Percentiles rank a stretch among this genome's conserved stretches.
phyloP scores from a whole-genome alignment of 139 green algal genomes.

The Mychonastes homosphaera region DNA sequence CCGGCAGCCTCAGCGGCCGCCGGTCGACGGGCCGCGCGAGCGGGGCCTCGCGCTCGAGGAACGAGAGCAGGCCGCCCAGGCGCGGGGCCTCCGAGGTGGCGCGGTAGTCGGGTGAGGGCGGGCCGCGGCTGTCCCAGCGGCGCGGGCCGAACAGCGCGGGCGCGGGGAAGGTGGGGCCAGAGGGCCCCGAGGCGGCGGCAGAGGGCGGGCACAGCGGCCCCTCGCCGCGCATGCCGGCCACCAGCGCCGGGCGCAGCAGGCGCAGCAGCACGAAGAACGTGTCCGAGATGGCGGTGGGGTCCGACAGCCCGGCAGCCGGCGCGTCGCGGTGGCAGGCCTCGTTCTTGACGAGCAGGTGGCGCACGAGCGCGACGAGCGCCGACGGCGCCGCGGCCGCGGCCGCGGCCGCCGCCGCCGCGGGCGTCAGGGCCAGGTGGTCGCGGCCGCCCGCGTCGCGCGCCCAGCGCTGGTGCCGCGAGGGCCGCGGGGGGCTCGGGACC shows the following conservation, averaged over 20 bases:
- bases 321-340: conserved; percentile 45
- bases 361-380: conserved; percentile 43
- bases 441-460: too few relatives aligned
- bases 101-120: conserved; percentile 15
- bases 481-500: not conserved
- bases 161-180: conserved; percentile 25
- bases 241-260: conserved; percentile 39
- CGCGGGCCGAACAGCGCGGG: conserved; percentile 20
- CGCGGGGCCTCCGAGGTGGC: conserved; percentile 32
- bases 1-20: conserved; percentile 11
- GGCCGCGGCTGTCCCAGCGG: not conserved
- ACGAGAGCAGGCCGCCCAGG: conserved; percentile 52
- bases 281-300: conserved; percentile 59
- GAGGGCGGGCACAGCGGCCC: too few relatives aligned
- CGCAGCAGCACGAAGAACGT: conserved; percentile 61
- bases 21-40: conserved; percentile 7
- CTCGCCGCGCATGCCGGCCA: not conserved
- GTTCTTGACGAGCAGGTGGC: conserved; percentile 60
- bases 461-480: not conserved
- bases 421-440: not conserved
- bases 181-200: too few relatives aligned
- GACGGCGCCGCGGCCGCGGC: conserved; percentile 2
- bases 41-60: conserved; percentile 45
- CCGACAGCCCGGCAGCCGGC: conserved; percentile 60
- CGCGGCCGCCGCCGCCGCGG: not conserved